Evolutionary conservation across 306 rosid species (phyloP).

Genomic region (Cucurbita pepo): DNA sequence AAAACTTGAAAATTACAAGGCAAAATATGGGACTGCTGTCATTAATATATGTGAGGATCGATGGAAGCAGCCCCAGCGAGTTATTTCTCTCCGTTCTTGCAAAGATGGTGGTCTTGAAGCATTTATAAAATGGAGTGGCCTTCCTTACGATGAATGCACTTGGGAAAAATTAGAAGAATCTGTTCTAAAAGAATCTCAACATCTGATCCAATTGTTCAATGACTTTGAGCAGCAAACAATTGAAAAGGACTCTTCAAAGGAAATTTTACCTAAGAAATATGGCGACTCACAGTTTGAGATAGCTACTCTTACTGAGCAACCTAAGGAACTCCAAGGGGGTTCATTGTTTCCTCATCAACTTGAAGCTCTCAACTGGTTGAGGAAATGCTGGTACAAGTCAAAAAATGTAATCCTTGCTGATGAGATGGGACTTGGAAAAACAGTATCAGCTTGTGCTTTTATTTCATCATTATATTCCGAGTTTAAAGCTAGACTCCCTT

Average conservation of each 20-base stretch:
- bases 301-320: conserved; percentile 69
- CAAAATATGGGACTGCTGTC: conserved; percentile 67
- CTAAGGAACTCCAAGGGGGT: conserved; percentile 86
- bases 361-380: conserved; percentile 98
- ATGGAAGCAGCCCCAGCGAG: conserved; percentile 90
- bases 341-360: conserved; percentile 97
- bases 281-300: conserved; percentile 42
- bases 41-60: conserved; percentile 82
- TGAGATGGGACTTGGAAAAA: conserved; percentile 99
- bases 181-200: conserved; percentile 39
- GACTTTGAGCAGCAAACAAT: conserved; percentile 47
- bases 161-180: conserved; percentile 93
- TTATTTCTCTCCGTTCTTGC: conserved; percentile 52
- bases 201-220: conserved; percentile 43
- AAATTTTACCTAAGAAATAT: conserved; percentile 32
- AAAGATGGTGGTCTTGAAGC: conserved; percentile 51
- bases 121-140: conserved; percentile 80
- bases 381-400: conserved; percentile 87
- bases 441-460: conserved; percentile 91
- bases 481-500: conserved; percentile 86
- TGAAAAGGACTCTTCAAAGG: conserved; percentile 51
- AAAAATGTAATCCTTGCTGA: conserved; percentile 98
- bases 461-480: conserved; percentile 68
- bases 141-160: conserved; percentile 87
- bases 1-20: conserved; percentile 95